These are phyloP conservation scores for Rhinocladiella mackenziei DNA, from an alignment of 2,329 filamentous ascomycete species.

Conservation along the genomic window DNA sequence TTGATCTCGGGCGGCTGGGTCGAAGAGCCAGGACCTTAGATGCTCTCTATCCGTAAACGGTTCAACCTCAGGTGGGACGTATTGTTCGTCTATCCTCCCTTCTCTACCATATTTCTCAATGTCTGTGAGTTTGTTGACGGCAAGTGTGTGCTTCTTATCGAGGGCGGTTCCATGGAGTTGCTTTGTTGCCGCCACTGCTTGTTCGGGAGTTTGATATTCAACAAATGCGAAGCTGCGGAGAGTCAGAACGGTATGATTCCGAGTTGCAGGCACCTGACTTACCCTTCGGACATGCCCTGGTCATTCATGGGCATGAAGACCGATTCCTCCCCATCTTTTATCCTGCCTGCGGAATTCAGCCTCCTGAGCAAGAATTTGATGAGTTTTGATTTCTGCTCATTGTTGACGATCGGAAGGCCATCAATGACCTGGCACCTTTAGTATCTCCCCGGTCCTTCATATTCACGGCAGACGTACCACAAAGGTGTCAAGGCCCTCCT, in stretches of 20 bases:
- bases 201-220: slow-evolving; percentile 85
- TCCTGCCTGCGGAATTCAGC: slow-evolving; percentile 70
- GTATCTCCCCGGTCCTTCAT: not conserved
- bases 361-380: slow-evolving; percentile 95
- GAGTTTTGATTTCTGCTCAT: slow-evolving; percentile 89
- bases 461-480: slow-evolving; percentile 45
- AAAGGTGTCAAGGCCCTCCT: slow-evolving; percentile 94
- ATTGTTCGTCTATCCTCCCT: slow-evolving; percentile 88
- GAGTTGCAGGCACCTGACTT: slow-evolving; percentile 35
- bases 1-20: slow-evolving; percentile 86
- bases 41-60: slow-evolving; percentile 91
- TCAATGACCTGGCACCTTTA: slow-evolving; percentile 64
- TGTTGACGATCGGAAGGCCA: slow-evolving; percentile 81
- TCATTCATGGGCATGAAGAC: slow-evolving; percentile 93
- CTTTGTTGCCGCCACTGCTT: slow-evolving; percentile 85
- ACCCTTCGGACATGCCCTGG: slow-evolving; percentile 81
- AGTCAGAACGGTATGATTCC: not conserved
- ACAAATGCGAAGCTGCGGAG: slow-evolving; percentile 82
- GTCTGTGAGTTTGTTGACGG: slow-evolving; percentile 97
- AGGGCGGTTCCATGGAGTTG: slow-evolving; percentile 80
- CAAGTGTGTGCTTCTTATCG: slow-evolving; percentile 93
- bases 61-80: slow-evolving; percentile 74
- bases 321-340: slow-evolving; percentile 73
- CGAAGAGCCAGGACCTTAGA: slow-evolving; percentile 85
- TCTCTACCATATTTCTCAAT: slow-evolving; percentile 94